These are phyloP conservation scores for Asclepias syriaca DNA, from an alignment of 257 asterid species.

Conservation along the genomic window DNA sequence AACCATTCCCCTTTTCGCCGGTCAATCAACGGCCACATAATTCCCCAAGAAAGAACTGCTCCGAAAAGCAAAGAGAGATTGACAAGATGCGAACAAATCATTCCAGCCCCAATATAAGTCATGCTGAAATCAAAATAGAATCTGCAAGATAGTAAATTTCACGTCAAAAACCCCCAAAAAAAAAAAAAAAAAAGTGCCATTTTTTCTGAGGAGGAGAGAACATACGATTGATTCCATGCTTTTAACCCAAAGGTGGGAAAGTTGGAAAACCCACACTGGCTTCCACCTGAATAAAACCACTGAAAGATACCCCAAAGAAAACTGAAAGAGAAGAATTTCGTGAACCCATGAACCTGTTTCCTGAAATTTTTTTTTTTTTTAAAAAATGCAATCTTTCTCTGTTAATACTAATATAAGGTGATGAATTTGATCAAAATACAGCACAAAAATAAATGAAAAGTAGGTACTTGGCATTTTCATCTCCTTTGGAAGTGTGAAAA, in stretches of 20 bases:
- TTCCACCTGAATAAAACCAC: conserved; percentile 83
- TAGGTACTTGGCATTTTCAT: conserved; percentile 33
- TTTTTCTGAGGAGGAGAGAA: not conserved
- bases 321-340: conserved; percentile 67
- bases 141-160: conserved; percentile 25
- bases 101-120: conserved; percentile 53
- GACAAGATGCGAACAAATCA: conserved; percentile 55
- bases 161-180: not conserved
- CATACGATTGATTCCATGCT: conserved; percentile 70
- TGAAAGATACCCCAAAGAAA: conserved; percentile 86
- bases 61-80: conserved; percentile 47
- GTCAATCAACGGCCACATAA: conserved; percentile 49
- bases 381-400: no score
- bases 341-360: conserved; percentile 73
- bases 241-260: conserved; percentile 81
- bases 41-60: conserved; percentile 50
- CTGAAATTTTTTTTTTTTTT: conserved; percentile 39
- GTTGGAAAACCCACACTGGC: conserved; percentile 54
- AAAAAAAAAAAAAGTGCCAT: not conserved
- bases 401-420: no score
- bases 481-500: conserved; percentile 43
- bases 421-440: no score
- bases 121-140: conserved; percentile 50
- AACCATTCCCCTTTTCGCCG: conserved; percentile 42
- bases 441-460: no score